A percentile compares a stretch with the other conserved stretches of the same genome.
phyloP scores from a whole-genome alignment of 1,139 yeast genomes.

The Pneumocystis canis region DNA sequence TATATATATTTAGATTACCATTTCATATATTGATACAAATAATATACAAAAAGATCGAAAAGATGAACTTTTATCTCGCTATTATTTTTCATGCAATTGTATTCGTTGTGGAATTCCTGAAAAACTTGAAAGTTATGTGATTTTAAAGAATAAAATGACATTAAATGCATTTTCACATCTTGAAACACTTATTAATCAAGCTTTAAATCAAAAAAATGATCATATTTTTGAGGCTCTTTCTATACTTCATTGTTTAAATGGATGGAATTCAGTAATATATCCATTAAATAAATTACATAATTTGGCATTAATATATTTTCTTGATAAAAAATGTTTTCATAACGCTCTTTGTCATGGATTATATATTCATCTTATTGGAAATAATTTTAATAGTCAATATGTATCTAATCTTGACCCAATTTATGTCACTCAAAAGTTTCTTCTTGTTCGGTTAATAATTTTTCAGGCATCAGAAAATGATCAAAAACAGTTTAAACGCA shows the following conservation, averaged over 20 bases:
- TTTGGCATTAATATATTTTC: background rate
- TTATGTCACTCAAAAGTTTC: background rate
- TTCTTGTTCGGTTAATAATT: background rate
- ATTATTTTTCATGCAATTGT: slow-evolving; percentile 13
- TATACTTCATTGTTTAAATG: background rate
- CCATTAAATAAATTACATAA: background rate
- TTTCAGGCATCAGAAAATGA: background rate
- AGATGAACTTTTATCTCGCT: slow-evolving; percentile 6
- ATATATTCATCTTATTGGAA: background rate
- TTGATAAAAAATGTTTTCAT: background rate
- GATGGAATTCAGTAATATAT: background rate
- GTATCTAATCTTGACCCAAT: background rate
- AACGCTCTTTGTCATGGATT: background rate
- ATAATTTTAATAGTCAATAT: background rate
- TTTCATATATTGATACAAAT: slow-evolving; percentile 13
- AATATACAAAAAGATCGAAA: slow-evolving; percentile 5
- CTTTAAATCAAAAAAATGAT: background rate
- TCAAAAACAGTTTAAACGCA: background rate
- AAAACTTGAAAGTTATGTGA: background rate
- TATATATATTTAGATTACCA: background rate
- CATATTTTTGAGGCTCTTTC: background rate
- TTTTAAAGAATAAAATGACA: background rate
- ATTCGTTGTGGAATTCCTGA: slow-evolving; percentile 3
- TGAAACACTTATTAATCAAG: background rate
- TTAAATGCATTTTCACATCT: background rate